phyloP scores from a whole-genome alignment of 305 asterid genomes.

The Euphrasia arctica region DNA sequence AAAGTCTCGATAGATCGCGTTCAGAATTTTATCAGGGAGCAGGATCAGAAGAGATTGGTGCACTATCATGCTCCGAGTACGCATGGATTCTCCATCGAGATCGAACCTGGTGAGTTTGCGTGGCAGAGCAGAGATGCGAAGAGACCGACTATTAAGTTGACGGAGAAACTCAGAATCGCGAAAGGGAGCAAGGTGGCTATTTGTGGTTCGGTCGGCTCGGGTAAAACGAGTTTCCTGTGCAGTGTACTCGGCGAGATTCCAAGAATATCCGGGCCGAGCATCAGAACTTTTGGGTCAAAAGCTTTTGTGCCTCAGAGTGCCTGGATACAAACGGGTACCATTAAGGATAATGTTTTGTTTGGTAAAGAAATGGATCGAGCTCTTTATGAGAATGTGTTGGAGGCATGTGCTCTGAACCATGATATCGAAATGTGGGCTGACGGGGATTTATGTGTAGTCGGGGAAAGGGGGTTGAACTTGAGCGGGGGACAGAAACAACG shows the following conservation, averaged over 20 bases:
- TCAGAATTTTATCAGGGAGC: slow-evolving; percentile 48
- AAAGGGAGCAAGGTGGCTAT: slow-evolving; percentile 69
- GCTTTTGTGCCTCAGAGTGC: slow-evolving; percentile 79
- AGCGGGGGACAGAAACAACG: slow-evolving; percentile 89
- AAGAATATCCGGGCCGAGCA: slow-evolving; percentile 48
- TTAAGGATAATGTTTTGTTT: slow-evolving; percentile 66
- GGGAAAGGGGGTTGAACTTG: slow-evolving; percentile 70
- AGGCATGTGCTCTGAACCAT: slow-evolving; percentile 61
- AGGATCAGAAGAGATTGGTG: slow-evolving; percentile 44
- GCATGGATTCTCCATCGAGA: slow-evolving; percentile 48
- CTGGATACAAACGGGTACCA: slow-evolving; percentile 79
- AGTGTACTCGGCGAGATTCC: slow-evolving; percentile 74
- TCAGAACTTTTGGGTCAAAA: slow-evolving; percentile 51
- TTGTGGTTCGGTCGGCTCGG: slow-evolving; percentile 82
- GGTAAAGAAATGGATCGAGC: slow-evolving; percentile 61
- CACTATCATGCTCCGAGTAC: slow-evolving; percentile 26
- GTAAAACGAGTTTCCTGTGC: slow-evolving; percentile 68
- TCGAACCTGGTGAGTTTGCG: slow-evolving; percentile 59
- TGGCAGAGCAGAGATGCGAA: slow-evolving; percentile 49
- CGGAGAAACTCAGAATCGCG: slow-evolving; percentile 36
- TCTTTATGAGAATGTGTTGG: slow-evolving; percentile 53
- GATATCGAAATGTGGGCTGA: slow-evolving; percentile 65
- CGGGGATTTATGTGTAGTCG: slow-evolving; percentile 64
- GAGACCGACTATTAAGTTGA: slow-evolving; percentile 47
- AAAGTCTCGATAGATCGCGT: slow-evolving; percentile 69